Conservation (phyloP, 768 basidiomycete genomes). For the Saitozyma podzolica region DNA sequence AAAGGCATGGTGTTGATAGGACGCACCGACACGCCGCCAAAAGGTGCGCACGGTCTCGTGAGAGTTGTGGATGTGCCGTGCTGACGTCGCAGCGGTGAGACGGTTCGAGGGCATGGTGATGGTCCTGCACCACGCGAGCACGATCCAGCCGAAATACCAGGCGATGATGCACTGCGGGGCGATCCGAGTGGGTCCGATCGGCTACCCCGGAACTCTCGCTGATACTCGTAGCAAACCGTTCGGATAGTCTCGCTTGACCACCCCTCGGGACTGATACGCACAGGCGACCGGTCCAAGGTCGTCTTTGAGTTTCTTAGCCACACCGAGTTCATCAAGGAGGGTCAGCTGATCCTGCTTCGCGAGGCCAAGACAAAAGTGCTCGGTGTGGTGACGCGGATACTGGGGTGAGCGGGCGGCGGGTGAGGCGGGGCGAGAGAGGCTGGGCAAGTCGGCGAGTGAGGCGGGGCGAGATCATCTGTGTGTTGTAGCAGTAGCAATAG, state of each 20-base stretch:
- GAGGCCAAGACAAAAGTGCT: constrained; percentile 90
- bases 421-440: too few species aligned
- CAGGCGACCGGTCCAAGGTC: constrained; percentile 93
- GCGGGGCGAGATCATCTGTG: too few species aligned
- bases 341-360: constrained; percentile 88
- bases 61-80: constrained; percentile 3
- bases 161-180: constrained; percentile 88
- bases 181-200: constrained; percentile 54
- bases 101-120: constrained; percentile 92
- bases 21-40: constrained; percentile 73
- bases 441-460: too few species aligned
- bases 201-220: background rate
- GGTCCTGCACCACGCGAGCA: constrained; percentile 63
- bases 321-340: constrained; percentile 87
- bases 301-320: constrained; percentile 90
- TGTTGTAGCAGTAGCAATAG: too few species aligned
- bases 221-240: constrained; percentile 67
- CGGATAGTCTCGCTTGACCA: constrained; percentile 80
- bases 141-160: constrained; percentile 88
- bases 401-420: constrained; percentile 16
- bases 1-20: constrained; percentile 94
- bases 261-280: constrained; percentile 81
- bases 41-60: constrained; percentile 58
- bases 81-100: constrained; percentile 62
- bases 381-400: constrained; percentile 39